Evolutionary conservation across 129 eudicot species (phyloP), one percentile per base, ranked within the genome.

Genomic region (Logfia minima): DNA sequence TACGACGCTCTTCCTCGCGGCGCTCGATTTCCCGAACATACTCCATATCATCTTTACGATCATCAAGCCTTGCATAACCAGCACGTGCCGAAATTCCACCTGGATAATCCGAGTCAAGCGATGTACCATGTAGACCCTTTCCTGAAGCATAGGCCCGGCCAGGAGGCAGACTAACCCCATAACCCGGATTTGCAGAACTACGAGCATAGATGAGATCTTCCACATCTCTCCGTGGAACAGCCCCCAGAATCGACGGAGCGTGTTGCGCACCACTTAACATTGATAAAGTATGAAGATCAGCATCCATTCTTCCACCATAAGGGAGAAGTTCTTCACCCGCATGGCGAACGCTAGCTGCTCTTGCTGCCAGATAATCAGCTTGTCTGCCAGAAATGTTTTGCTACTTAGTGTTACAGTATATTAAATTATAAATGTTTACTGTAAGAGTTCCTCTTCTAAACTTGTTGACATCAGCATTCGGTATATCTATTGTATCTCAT

Each of bases 121-220:
- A 60, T n/a, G 87, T 51, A 11, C 83, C 90, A 58, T 82, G 98
- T 60, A 92, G 89, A 70, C 89, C 87, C 83, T 93, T 90, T 43
- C 98, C 92, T 32, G 88, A 79, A 75, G 91, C 93, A 80, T 94
- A 94, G 71, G 90, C 96, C 82, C 98, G 91, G 37, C 98, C 98
- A 61, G 98, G 93, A 60, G 98, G 97, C 63, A 94, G 84, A 83
- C 96, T 88, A 63, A 91, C 96, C 75, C 98, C 98, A 80, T 94
- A 94, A 32, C 97, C 97, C 76, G 98, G 96, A 83, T 90, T 91
- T 63, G 90, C 81, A 83, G 96, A 84, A 81, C 83, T 67, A 80
- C 79, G 96, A 76, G 86, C 83, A 77, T 89, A 89, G 37, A 84
- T 48, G 59, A 87, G 90, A 79, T 91, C 96, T 55, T 94, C 98